Base-by-base conservation (phyloP, 1,284 basidiomycete genomes). In the Trametes pubescens region DNA sequence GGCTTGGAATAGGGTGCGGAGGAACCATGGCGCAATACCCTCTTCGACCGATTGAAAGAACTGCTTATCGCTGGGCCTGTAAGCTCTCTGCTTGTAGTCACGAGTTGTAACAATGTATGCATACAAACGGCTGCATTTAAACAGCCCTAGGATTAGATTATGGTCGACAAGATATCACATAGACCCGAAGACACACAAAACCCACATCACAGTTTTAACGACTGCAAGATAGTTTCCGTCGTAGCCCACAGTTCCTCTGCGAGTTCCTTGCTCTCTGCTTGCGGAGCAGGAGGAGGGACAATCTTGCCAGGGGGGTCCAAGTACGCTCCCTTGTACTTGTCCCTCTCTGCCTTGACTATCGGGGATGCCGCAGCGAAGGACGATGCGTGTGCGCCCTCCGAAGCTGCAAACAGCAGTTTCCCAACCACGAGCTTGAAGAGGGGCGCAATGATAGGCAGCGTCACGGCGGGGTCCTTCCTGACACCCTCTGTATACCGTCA, bases 351-450 rank as follows among this genome's bases (percentile, higher is more conserved):
- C 37, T 66, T 70, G 4, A 71, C 72, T 2, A 83, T 72, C 2
- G 74, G 70, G 0, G 80, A 75, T 2, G 80, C 82, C 0, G 84
- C 84, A 6, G 84, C 86, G 62, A 86, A 80, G 32, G 79, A 77
- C 0, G 82, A 77, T 4, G 78, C 79, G 63, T 80, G 76, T 0
- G 79, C 79, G 29, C 82, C 84, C 1, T 78, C 72, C 10, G 52
- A 32, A 2, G 72, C 59, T 13, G 62, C 38, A n/a, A 63, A 37
- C 51, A 71, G 67, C 37, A 67, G 21, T 37, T 54, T 48, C 24
- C 54, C 18, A 2, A 65, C 18, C 24, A 67, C 16, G 73, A 73
- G 43, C 11, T 51, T 53, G 11, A 55, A 11, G 32, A 71, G 4
- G n/a, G 64, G 38, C 1, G 64, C 65, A 34, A 71, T 29, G 38